Evolutionary conservation across 2,329 filamentous ascomycete genomes (phyloP), one percentile per base, ranked within the genome.

Genomic region (Cercospora beticola): DNA sequence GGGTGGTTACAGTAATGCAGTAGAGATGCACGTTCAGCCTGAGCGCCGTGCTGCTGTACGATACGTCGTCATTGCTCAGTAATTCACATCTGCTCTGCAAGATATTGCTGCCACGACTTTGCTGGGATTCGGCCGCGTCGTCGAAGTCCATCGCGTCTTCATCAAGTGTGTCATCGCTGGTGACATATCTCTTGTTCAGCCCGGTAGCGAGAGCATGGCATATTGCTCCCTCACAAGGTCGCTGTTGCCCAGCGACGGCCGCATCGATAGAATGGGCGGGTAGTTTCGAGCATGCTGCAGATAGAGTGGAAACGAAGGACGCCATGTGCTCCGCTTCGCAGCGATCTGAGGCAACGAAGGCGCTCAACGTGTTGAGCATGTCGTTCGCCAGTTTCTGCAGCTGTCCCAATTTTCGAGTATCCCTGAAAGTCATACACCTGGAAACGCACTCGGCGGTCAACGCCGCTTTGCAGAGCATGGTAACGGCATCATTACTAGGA

Each of bases 111-210:
- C 82, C 68, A 56, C 70, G 83, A 70, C 85, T 88, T 63, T 82
- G 82, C 71, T 90, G 87, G 0, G 88, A 88, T 49, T 87, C 86
- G 65, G 90, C 88, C 12, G 86, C 84, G 36, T 85, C 83, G 73
- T 93, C 90, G 5, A 93, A 75, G 65, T 92, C 89, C 88, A 92
- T 90, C 5, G 83, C 76, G 71, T 90, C 87, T 2, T 81, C 72
- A 9, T 83, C 79, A 5, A 83, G 75, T 71, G 88, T 86, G 56
- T 18, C 30, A n/a, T 65, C 36, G 61, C 21, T 54, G 31, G 43
- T 40, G 23, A 52, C 65, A 7, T 68, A 57, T 56, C 68, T 70
- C 6, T 64, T 65, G 16, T 40, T 36, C n/a, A 70, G 23, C 0
- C 66, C 62, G 23, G 64, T 56, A n/a, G 61, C 62, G 23, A 77